These are phyloP conservation scores for Lophiostoma macrostomum DNA, from an alignment of 495 filamentous ascomycete species.

Conservation along the genomic window DNA sequence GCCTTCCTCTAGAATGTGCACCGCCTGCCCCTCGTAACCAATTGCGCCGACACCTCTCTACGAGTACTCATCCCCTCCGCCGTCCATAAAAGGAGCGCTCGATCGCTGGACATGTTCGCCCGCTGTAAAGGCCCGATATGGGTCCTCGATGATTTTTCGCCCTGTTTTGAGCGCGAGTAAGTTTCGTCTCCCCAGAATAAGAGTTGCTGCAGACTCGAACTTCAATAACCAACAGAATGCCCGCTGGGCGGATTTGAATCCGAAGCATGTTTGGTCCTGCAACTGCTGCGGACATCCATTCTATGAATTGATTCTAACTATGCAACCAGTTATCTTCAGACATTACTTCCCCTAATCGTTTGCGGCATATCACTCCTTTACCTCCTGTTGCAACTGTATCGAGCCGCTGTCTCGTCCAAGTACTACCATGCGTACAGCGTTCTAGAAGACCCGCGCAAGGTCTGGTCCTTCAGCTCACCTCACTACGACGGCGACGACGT, in stretches of 20 bases:
- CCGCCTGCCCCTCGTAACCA: slow-evolving; percentile 5
- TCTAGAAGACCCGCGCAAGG: slow-evolving; percentile 7
- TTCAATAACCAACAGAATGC: too few relatives aligned
- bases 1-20: slow-evolving; percentile 9
- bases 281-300: too few relatives aligned
- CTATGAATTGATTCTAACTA: too few relatives aligned
- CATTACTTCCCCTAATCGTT: slow-evolving; percentile 72
- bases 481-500: slow-evolving; percentile 48
- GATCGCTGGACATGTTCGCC: slow-evolving; percentile 57
- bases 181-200: too few relatives aligned
- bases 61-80: neutral
- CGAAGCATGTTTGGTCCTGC: too few relatives aligned
- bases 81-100: neutral
- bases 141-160: slow-evolving; percentile 82
- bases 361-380: slow-evolving; percentile 67
- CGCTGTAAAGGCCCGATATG: slow-evolving; percentile 78
- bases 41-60: slow-evolving; percentile 20
- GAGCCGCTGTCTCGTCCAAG: slow-evolving; percentile 49
- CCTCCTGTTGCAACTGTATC: slow-evolving; percentile 55
- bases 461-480: slow-evolving; percentile 14
- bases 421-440: slow-evolving; percentile 46
- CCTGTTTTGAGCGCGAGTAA: slow-evolving; percentile 86
- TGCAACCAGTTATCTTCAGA: slow-evolving; percentile 70
- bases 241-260: too few relatives aligned
- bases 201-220: too few relatives aligned